Base-by-base conservation (phyloP, 2,329 filamentous ascomycete genomes). In the Ascochyta clinopodiicola region DNA sequence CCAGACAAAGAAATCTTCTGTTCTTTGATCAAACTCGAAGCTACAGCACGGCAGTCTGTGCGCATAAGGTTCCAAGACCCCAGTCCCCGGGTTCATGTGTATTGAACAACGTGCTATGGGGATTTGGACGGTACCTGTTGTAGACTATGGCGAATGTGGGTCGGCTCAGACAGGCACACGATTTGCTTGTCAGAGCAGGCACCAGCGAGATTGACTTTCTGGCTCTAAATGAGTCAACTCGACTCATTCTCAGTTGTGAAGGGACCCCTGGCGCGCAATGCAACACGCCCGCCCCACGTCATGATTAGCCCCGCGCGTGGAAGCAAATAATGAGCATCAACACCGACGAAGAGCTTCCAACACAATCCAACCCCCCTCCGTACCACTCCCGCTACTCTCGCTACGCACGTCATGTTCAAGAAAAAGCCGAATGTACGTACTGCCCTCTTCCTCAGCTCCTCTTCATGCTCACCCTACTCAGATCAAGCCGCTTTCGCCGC, bases 401-500 rank as follows among this genome's bases (percentile, higher is more conserved):
- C 22, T 43, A 32, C 31, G 21, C 12, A 32, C 65, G 64, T 32
- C 53, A 87, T 87, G 84, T 87, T 87, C 75, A 86, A 86, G 70
- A 87, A 87, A 74, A 87, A 86, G 73, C 84, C 84, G 15, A 83
- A 80, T 42, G 83, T 84, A 71, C 25, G 62, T 47, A 27, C 22
- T 36, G 3, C n/a, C 31, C 6, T 24, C 10, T 7, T 1, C n/a
- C 19, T 39, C 10, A 37, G 15, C 40, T 12, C 21, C 17, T 15
- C 15, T 12, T 13, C 38, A 19, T 27, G 35, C 37, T 51, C 49
- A 69, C 42, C n/a, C n/a, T 6, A 17, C n/a, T 44, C 45, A 86
- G 81, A 84, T 90, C 78, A 90, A 89, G 77, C 84, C 87, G 17
- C 78, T 88, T 12, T 81, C 86, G 4, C 86, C 87, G 36, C 76